Evolutionary conservation across 495 filamentous ascomycete genomes (phyloP).

Genomic region (Recurvomyces mirabilis): DNA sequence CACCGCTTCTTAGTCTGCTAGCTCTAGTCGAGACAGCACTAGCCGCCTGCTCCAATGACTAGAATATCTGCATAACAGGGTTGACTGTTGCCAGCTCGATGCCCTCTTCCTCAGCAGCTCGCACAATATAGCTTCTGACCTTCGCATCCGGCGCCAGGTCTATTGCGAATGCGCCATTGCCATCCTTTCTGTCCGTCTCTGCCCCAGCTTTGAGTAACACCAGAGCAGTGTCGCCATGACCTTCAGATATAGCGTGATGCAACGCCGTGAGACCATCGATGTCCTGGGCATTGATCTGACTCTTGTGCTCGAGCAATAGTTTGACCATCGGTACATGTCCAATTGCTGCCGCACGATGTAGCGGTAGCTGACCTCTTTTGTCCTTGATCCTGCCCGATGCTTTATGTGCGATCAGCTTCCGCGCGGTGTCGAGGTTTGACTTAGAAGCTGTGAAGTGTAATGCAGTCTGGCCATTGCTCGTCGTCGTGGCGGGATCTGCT

Average conservation of each 20-base stretch:
- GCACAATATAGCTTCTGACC: slow-evolving; percentile 59
- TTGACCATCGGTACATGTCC: slow-evolving; percentile 79
- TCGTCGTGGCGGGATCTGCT: slow-evolving; percentile 74
- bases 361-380: slow-evolving; percentile 68
- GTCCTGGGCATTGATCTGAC: slow-evolving; percentile 82
- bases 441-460: slow-evolving; percentile 91
- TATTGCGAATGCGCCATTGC: slow-evolving; percentile 60
- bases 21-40: too few species aligned
- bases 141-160: slow-evolving; percentile 75
- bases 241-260: slow-evolving; percentile 87
- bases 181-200: slow-evolving; percentile 66
- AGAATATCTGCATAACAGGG: too few species aligned
- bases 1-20: too few species aligned
- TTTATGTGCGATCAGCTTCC: slow-evolving; percentile 60
- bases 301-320: slow-evolving; percentile 63
- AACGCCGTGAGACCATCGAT: slow-evolving; percentile 70
- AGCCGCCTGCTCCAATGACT: too few species aligned
- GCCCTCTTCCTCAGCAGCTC: slow-evolving; percentile 73
- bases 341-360: slow-evolving; percentile 85
- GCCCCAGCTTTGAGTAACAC: slow-evolving; percentile 74
- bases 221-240: slow-evolving; percentile 81
- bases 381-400: slow-evolving; percentile 80
- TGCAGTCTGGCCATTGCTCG: slow-evolving; percentile 57
- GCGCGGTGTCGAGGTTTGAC: slow-evolving; percentile 66
- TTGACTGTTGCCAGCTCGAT: slow-evolving; percentile 55